Evolutionary conservation across 768 basidiomycete species (phyloP), one percentile per base, ranked within the genome.

Genomic region (Xerocomellus intermedius): DNA sequence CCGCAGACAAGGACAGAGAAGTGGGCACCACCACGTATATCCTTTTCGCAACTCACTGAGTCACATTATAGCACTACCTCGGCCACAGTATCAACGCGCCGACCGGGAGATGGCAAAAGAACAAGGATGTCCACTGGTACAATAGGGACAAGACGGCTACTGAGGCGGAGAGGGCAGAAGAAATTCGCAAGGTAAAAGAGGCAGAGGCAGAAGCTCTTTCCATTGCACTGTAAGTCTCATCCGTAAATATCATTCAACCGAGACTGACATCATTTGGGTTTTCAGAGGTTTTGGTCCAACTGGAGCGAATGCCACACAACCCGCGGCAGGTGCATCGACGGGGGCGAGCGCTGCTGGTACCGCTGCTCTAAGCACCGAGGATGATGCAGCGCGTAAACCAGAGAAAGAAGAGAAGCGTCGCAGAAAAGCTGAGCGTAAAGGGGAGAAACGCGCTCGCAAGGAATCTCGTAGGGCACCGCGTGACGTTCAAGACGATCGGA

Each of bases 91-190:
- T 97, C 74, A 95, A 95, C 66, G 95, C 95, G 3, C 95, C 95
- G 0, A 91, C 91, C 1, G 95, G 95, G 2, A 79, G 95, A 44
- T 98, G 95, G 95, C 95, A 97, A 74, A 95, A 95, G 74, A 93
- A 94, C 76, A 94, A 95, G 69, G 95, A 98, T 65, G 75, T 98
- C 16, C 94, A 96, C 64, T 98, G 95, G 95, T 98, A 96, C 68
- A 82, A 76, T 63, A 84, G 94, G 28, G 91, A 94, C 5, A 26
- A 57, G 33, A 64, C 67, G 2, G 58, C 64, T 14, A 62, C 61
- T 4, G 82, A 82, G 14, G 69, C 69, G 12, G 83, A 84, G 57
- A 76, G 82, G 51, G 63, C 50, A 0, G 92, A 87, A 57, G 95
- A 98, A 74, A 86, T 97, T 32, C 74, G 82, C 52, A 82, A 79